Evolutionary conservation across 495 filamentous ascomycete species (phyloP).

Genomic region (Aspergillus ellipticus): DNA sequence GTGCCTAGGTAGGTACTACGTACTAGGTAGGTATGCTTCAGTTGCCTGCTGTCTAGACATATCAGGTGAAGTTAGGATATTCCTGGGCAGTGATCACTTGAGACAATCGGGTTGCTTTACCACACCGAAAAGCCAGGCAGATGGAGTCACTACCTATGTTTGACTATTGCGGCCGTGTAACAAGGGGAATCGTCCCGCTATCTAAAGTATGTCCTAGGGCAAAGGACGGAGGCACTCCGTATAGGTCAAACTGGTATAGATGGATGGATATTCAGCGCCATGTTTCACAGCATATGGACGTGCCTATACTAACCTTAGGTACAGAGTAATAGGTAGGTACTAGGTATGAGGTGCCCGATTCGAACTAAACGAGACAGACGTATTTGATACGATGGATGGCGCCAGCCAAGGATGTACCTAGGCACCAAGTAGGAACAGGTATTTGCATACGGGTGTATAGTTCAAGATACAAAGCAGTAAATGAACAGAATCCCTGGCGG

Average conservation of each 20-base stretch:
- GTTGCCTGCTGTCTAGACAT: background rate
- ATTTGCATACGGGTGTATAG: background rate
- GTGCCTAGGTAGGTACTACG: no score
- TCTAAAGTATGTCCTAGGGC: background rate
- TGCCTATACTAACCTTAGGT: no score
- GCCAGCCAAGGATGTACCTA: background rate
- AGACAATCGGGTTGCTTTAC: background rate
- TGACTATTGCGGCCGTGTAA: background rate
- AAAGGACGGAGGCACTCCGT: background rate
- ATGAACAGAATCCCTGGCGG: background rate
- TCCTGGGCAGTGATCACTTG: background rate
- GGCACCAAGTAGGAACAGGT: background rate
- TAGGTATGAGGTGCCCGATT: background rate
- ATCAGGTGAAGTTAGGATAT: background rate
- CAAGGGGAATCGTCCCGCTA: background rate
- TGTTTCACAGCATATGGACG: conserved; percentile 6
- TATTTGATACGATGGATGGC: background rate
- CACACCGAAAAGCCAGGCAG: background rate
- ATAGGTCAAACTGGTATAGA: background rate
- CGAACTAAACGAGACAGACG: background rate
- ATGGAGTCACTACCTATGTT: background rate
- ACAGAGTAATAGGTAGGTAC: no score
- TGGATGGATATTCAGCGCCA: background rate
- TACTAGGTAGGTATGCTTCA: background rate
- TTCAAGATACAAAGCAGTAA: background rate